Evolutionary conservation across 129 eudicot genomes (phyloP).

Genomic region (Lactuca saligna): DNA sequence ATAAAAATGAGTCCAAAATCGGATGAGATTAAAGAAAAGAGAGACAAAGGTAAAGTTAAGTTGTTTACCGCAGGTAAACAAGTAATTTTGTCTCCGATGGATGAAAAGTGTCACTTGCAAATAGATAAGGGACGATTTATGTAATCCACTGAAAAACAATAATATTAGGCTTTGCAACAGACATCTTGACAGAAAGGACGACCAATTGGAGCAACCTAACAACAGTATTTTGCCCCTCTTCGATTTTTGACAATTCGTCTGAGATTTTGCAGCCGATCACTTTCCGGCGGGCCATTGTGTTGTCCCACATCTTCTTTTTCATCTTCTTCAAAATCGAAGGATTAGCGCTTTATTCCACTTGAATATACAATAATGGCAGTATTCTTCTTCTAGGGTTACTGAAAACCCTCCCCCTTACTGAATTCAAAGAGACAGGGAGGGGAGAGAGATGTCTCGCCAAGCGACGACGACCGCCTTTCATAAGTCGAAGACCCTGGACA

Average conservation of each 20-base stretch:
- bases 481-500: slow-evolving; percentile 87
- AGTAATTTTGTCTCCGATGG: neutral
- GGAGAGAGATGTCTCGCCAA: slow-evolving; percentile 73
- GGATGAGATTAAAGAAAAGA: neutral
- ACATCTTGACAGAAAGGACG: slow-evolving; percentile 35
- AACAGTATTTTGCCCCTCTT: slow-evolving; percentile 7
- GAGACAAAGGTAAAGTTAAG: neutral
- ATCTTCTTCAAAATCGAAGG: slow-evolving; percentile 14
- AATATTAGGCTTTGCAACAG: slow-evolving; percentile 9
- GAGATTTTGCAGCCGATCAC: slow-evolving; percentile 38
- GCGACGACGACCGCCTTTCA: slow-evolving; percentile 64
- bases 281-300: slow-evolving; percentile 7
- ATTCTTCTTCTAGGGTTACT: slow-evolving; percentile 37
- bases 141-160: neutral
- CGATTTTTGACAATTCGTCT: slow-evolving; percentile 11
- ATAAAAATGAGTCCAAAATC: neutral
- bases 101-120: neutral
- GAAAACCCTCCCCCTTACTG: slow-evolving; percentile 30
- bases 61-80: neutral
- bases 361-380: slow-evolving; percentile 20
- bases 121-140: neutral
- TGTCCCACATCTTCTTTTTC: neutral
- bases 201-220: slow-evolving; percentile 29
- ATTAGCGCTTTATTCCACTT: slow-evolving; percentile 10
- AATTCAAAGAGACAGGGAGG: slow-evolving; percentile 20